Evolutionary conservation across 768 basidiomycete genomes (phyloP).

Genomic region (Lentinus tigrinus): DNA sequence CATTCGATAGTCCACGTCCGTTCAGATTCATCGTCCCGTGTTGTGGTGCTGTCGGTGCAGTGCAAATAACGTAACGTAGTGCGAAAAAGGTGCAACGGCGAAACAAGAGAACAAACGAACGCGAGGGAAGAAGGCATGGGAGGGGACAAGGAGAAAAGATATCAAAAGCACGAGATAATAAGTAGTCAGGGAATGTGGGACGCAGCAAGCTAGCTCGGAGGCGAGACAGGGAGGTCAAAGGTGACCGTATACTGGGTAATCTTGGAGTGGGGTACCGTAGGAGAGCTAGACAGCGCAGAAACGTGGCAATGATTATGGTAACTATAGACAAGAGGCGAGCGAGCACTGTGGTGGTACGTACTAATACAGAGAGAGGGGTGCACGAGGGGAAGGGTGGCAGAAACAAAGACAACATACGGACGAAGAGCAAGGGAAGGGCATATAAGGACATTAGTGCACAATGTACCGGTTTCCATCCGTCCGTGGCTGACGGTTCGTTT

Average conservation of each 20-base stretch:
- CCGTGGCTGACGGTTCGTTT: slow-evolving; percentile 7
- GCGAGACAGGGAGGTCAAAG: no score
- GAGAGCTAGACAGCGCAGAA: slow-evolving; percentile 4
- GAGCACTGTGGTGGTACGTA: slow-evolving; percentile 13
- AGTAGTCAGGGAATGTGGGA: background rate
- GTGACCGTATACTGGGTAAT: background rate
- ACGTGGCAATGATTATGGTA: slow-evolving; percentile 18
- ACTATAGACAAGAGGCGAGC: slow-evolving; percentile 16
- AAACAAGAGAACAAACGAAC: background rate
- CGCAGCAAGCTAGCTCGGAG: no score
- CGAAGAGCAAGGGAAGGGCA: slow-evolving; percentile 3
- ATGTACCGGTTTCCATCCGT: slow-evolving; percentile 12
- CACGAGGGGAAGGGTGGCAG: background rate
- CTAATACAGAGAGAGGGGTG: slow-evolving; percentile 17
- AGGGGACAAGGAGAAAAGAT: background rate
- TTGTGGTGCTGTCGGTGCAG: slow-evolving; percentile 6
- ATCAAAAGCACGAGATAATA: background rate
- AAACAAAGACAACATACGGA: background rate
- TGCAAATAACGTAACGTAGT: slow-evolving; percentile 6
- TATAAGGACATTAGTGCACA: slow-evolving; percentile 17
- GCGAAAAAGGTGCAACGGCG: background rate
- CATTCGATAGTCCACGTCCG: slow-evolving; percentile 26
- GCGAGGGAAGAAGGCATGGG: background rate
- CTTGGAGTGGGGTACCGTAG: background rate
- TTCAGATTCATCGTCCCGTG: slow-evolving; percentile 23